phyloP scores from a whole-genome alignment of 2,329 filamentous ascomycete genomes.

The Clonostachys rhizophaga region DNA sequence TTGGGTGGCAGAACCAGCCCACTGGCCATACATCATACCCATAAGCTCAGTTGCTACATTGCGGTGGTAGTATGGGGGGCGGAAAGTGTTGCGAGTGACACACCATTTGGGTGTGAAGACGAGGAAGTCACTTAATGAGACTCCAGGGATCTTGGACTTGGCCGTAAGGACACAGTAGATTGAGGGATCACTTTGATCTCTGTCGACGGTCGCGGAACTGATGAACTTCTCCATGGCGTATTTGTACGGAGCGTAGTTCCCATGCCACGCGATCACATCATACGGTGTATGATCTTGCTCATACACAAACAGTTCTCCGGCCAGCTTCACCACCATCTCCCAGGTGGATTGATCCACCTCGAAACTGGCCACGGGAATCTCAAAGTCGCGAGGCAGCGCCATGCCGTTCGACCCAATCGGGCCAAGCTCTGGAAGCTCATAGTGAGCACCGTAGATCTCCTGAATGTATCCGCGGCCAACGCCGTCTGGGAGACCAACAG shows the following conservation, averaged over 20 bases:
- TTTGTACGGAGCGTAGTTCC: conserved; percentile 65
- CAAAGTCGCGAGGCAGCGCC: conserved; percentile 66
- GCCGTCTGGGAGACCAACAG: conserved; percentile 49
- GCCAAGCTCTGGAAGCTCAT: conserved; percentile 60
- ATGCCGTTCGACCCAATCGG: conserved; percentile 64
- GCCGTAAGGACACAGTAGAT: conserved; percentile 64
- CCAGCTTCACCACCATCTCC: conserved; percentile 52
- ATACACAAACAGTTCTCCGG: conserved; percentile 52
- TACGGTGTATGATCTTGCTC: conserved; percentile 59
- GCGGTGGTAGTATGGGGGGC: conserved; percentile 62
- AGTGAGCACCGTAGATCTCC: conserved; percentile 64
- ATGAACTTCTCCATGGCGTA: conserved; percentile 61
- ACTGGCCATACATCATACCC: conserved; percentile 39
- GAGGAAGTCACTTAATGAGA: conserved; percentile 58
- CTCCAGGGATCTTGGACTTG: conserved; percentile 44
- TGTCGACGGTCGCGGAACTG: conserved; percentile 51
- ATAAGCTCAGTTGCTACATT: conserved; percentile 54
- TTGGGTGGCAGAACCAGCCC: conserved; percentile 17
- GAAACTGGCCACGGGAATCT: conserved; percentile 54
- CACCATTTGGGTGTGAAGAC: conserved; percentile 66
- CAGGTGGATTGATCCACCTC: conserved; percentile 29
- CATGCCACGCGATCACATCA: conserved; percentile 64
- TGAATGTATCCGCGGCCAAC: conserved; percentile 64
- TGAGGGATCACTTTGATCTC: conserved; percentile 63
- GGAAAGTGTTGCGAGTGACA: conserved; percentile 56